Evolutionary conservation across 768 basidiomycete genomes (phyloP).

Genomic region (Boletus reticulatus): DNA sequence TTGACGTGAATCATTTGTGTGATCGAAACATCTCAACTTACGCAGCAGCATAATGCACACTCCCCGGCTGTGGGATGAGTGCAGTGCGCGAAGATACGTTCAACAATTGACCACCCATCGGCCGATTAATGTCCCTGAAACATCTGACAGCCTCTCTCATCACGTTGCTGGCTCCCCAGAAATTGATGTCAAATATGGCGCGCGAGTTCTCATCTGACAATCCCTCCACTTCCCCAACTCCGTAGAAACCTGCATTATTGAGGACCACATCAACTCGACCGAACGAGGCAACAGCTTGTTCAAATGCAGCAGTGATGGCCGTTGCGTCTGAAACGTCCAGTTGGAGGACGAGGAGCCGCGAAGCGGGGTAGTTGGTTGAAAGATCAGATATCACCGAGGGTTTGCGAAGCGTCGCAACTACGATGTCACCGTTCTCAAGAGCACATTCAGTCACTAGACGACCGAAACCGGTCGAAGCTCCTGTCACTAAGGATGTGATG

Average conservation of each 20-base stretch:
- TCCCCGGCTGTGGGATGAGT: constrained; percentile 14
- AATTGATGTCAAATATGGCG: constrained; percentile 42
- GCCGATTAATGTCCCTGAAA: constrained; percentile 37
- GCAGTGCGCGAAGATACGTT: constrained; percentile 35
- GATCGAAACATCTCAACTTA: constrained; percentile 13
- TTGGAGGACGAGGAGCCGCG: constrained; percentile 37
- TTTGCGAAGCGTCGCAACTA: constrained; percentile 44
- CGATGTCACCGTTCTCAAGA: constrained; percentile 39
- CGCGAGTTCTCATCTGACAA: constrained; percentile 81
- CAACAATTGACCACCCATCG: constrained; percentile 34
- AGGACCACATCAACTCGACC: constrained; percentile 44
- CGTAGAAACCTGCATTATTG: constrained; percentile 40
- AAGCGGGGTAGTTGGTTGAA: constrained; percentile 25
- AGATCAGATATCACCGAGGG: constrained; percentile 36
- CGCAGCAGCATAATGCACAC: constrained; percentile 27
- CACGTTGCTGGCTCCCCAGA: constrained; percentile 34
- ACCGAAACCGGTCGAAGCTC: constrained; percentile 42
- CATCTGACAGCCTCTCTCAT: constrained; percentile 32
- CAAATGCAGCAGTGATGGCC: constrained; percentile 38
- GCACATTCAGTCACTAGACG: constrained; percentile 32
- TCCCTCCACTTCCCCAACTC: constrained; percentile 65
- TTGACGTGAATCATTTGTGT: neutral
- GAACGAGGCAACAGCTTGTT: constrained; percentile 32
- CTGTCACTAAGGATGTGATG: constrained; percentile 36
- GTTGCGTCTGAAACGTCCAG: constrained; percentile 39